Conservation (phyloP, 257 asterid species). For the Gardenia jasminoides region DNA sequence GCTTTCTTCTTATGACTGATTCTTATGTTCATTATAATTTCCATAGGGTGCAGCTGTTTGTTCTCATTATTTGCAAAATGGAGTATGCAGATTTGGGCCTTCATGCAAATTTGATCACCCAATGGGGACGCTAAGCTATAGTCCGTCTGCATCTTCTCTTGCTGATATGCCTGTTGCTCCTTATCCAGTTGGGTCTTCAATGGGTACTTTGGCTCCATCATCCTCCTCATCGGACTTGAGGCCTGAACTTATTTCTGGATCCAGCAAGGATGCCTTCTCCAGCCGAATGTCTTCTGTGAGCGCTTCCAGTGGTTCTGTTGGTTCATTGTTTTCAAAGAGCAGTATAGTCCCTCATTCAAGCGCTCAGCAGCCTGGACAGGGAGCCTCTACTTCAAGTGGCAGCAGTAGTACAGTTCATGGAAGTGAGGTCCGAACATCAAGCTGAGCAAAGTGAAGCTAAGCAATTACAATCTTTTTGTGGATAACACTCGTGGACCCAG, state of each 20-base stretch:
- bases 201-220: slow-evolving; percentile 61
- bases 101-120: slow-evolving; percentile 91
- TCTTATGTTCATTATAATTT: slow-evolving; percentile 6
- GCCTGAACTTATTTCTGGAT: slow-evolving; percentile 36
- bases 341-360: slow-evolving; percentile 15
- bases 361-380: slow-evolving; percentile 21
- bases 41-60: slow-evolving; percentile 73
- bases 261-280: slow-evolving; percentile 29
- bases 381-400: slow-evolving; percentile 22
- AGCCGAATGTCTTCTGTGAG: slow-evolving; percentile 32
- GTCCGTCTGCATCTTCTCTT: slow-evolving; percentile 86
- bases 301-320: slow-evolving; percentile 30
- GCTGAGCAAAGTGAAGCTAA: slow-evolving; percentile 32
- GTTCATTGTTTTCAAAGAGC: slow-evolving; percentile 23
- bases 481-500: slow-evolving; percentile 22
- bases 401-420: slow-evolving; percentile 33
- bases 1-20: neutral
- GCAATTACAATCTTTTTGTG: slow-evolving; percentile 23
- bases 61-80: slow-evolving; percentile 79
- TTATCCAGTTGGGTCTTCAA: slow-evolving; percentile 78
- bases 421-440: slow-evolving; percentile 53
- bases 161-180: slow-evolving; percentile 94
- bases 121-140: slow-evolving; percentile 65
- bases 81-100: slow-evolving; percentile 88
- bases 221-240: slow-evolving; percentile 41